These are phyloP conservation scores for Leucocoprinus birnbaumii DNA, from an alignment of 768 basidiomycete species.

Conservation along the genomic window DNA sequence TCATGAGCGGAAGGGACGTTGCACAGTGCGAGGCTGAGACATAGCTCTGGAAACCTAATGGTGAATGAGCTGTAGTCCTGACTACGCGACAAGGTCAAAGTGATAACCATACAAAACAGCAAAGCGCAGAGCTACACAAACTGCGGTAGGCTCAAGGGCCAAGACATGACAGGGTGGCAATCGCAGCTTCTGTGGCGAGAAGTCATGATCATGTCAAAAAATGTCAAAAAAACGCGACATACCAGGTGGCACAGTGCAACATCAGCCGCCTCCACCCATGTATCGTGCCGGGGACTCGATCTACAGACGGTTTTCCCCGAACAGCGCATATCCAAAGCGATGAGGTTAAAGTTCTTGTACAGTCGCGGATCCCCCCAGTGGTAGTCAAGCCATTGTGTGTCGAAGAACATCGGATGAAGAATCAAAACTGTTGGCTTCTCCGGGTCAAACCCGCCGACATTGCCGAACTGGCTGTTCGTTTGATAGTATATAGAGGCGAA, in stretches of 20 bases:
- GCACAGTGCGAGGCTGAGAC: constrained; percentile 63
- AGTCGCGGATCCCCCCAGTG: constrained; percentile 71
- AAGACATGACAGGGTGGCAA: constrained; percentile 71
- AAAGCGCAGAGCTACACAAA: constrained; percentile 60
- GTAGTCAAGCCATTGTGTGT: constrained; percentile 63
- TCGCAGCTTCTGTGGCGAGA: constrained; percentile 44
- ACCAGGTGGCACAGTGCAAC: constrained; percentile 65
- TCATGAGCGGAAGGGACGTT: constrained; percentile 67
- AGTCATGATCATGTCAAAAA: background rate
- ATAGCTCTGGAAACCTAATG: constrained; percentile 68
- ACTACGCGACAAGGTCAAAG: background rate
- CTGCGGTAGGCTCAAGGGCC: constrained; percentile 59
- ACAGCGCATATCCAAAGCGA: constrained; percentile 72
- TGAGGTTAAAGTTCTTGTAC: constrained; percentile 56
- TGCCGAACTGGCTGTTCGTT: constrained; percentile 57
- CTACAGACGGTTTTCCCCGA: constrained; percentile 55
- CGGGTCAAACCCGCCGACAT: constrained; percentile 66
- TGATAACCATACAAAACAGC: constrained; percentile 52
- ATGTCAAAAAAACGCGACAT: constrained; percentile 20
- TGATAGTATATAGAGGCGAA: constrained; percentile 71
- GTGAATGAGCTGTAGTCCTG: constrained; percentile 2
- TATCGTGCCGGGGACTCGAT: constrained; percentile 58
- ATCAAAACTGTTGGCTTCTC: constrained; percentile 65
- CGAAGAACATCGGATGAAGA: constrained; percentile 65
- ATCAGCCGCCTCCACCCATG: constrained; percentile 80